Percentiles rank a stretch among this genome's conserved stretches.
phyloP scores from a whole-genome alignment of 345 rosid species.

The Salix caprea region DNA sequence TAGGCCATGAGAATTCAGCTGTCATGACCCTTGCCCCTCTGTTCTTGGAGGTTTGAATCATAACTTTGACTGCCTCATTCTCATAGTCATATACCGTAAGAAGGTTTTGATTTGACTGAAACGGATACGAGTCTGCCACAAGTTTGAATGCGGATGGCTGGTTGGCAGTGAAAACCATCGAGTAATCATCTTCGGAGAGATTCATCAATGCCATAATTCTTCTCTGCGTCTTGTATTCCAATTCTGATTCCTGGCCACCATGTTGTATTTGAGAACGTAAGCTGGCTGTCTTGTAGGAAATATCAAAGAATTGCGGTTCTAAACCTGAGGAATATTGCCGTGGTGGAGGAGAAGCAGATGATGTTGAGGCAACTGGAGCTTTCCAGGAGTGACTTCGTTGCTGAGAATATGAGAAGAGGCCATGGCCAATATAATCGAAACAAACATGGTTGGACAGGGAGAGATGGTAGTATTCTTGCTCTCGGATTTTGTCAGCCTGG shows the following conservation, averaged over 20 bases:
- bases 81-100: slow-evolving; percentile 74
- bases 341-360: slow-evolving; percentile 25
- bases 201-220: slow-evolving; percentile 71
- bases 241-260: slow-evolving; percentile 40
- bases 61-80: slow-evolving; percentile 56
- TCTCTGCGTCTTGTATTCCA: slow-evolving; percentile 43
- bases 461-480: slow-evolving; percentile 60
- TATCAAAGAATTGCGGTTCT: slow-evolving; percentile 35
- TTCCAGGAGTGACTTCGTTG: slow-evolving; percentile 2
- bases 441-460: slow-evolving; percentile 42
- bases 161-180: slow-evolving; percentile 59
- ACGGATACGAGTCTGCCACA: slow-evolving; percentile 65
- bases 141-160: slow-evolving; percentile 74
- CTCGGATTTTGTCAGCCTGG: slow-evolving; percentile 59
- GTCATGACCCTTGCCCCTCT: slow-evolving; percentile 50
- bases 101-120: slow-evolving; percentile 46
- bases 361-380: slow-evolving; percentile 14
- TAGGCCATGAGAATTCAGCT: slow-evolving; percentile 70
- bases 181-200: slow-evolving; percentile 64
- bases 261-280: slow-evolving; percentile 36
- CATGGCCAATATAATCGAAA: slow-evolving; percentile 60
- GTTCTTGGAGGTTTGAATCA: slow-evolving; percentile 56
- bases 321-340: background rate
- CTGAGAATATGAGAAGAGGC: slow-evolving; percentile 75
- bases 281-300: slow-evolving; percentile 45